Evolutionary conservation across 768 basidiomycete genomes (phyloP).

Genomic region (Russula abietina): DNA sequence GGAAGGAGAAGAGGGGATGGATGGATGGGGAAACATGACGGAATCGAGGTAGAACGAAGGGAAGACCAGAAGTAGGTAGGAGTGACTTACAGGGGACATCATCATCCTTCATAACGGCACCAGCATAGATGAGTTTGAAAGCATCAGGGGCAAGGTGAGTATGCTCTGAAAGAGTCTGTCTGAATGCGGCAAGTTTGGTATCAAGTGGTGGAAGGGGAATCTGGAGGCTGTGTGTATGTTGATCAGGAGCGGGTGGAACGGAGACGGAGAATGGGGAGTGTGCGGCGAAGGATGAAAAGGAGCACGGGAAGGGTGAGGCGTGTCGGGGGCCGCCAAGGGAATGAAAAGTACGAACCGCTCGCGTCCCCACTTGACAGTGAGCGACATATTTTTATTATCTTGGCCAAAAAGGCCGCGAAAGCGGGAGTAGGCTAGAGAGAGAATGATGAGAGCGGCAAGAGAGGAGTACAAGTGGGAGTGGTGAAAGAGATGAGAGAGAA

Average conservation of each 20-base stretch:
- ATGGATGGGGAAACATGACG: constrained; percentile 14
- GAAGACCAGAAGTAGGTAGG: not conserved
- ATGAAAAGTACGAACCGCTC: constrained; percentile 34
- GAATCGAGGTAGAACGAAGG: constrained; percentile 21
- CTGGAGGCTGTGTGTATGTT: constrained; percentile 36
- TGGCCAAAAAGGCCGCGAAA: constrained; percentile 26
- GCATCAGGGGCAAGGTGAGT: constrained; percentile 62
- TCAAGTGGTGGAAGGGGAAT: constrained; percentile 51
- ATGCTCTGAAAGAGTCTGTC: constrained; percentile 59
- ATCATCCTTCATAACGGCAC: constrained; percentile 88
- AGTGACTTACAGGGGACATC: constrained; percentile 48
- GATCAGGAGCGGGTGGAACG: constrained; percentile 2
- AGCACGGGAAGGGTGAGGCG: constrained; percentile 15
- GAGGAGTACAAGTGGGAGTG: not conserved
- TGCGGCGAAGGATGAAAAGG: constrained; percentile 10
- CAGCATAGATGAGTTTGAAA: constrained; percentile 86
- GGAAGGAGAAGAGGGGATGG: not conserved
- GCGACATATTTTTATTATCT: constrained; percentile 13
- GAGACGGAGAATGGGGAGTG: constrained; percentile 4
- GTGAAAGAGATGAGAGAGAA: too few relatives aligned
- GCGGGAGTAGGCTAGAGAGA: constrained; percentile 29
- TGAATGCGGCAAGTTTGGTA: constrained; percentile 53
- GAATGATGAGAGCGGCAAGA: constrained; percentile 27
- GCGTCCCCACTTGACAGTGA: constrained; percentile 44
- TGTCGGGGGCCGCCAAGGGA: constrained; percentile 1